phyloP scores from a whole-genome alignment of 2,329 filamentous ascomycete genomes.

The Neurospora sp. region DNA sequence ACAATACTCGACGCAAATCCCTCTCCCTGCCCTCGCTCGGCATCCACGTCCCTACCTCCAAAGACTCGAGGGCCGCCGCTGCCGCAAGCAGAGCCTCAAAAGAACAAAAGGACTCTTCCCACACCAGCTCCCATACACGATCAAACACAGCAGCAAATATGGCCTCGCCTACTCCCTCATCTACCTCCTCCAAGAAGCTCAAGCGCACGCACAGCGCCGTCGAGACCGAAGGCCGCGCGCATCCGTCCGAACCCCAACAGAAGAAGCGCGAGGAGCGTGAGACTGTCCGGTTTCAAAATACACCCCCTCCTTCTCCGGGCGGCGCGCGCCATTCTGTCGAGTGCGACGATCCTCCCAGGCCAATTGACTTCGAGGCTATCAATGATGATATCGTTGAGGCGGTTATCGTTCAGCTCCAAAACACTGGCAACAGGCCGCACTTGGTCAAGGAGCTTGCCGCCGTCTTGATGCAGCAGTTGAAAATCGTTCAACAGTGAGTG shows the following conservation, averaged over 20 bases:
- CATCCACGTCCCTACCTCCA: slow-evolving; percentile 69
- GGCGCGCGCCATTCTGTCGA: slow-evolving; percentile 30
- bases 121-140: slow-evolving; percentile 12
- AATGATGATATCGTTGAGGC: slow-evolving; percentile 93
- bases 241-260: slow-evolving; percentile 21
- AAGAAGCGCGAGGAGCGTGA: slow-evolving; percentile 19
- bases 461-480: slow-evolving; percentile 64
- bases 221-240: slow-evolving; percentile 20
- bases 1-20: slow-evolving; percentile 95
- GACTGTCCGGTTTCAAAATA: slow-evolving; percentile 49
- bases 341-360: slow-evolving; percentile 31
- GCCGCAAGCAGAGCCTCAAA: slow-evolving; percentile 31
- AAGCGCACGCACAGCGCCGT: slow-evolving; percentile 63
- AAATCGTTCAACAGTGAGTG: slow-evolving; percentile 84
- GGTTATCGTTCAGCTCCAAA: slow-evolving; percentile 78
- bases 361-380: slow-evolving; percentile 72
- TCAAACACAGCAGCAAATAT: slow-evolving; percentile 20
- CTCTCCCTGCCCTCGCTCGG: slow-evolving; percentile 86
- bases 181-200: slow-evolving; percentile 51
- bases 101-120: slow-evolving; percentile 5
- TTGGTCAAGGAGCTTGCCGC: slow-evolving; percentile 87
- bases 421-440: slow-evolving; percentile 84
- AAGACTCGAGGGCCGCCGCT: slow-evolving; percentile 48
- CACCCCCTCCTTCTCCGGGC: slow-evolving; percentile 68
- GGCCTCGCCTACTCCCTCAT: slow-evolving; percentile 22